Conservation (phyloP, 176 grass and related monocot genomes). For the Pontederia paniculata region DNA sequence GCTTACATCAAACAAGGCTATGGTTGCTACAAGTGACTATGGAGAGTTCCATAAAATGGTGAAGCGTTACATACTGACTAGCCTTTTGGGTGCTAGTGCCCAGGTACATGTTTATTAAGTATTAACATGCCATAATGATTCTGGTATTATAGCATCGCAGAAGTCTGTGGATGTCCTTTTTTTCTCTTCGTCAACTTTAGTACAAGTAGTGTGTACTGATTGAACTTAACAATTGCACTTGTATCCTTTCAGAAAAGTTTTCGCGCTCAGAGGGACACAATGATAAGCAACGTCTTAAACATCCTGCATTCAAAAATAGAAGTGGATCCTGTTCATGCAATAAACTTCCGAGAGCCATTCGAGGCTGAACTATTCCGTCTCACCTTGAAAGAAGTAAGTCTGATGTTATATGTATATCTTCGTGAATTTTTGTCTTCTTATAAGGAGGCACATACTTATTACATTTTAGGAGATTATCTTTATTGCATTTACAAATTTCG, state of each 20-base stretch:
- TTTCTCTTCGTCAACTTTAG: too few species aligned
- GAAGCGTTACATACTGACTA: constrained; percentile 65
- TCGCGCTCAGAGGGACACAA: constrained; percentile 36
- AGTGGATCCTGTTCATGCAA: constrained; percentile 30
- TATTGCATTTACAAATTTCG: too few species aligned
- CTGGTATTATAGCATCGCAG: background rate
- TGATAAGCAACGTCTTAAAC: constrained; percentile 45
- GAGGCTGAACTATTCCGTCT: constrained; percentile 50
- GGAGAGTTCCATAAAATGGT: constrained; percentile 70
- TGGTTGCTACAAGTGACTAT: constrained; percentile 78
- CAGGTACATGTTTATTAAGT: constrained; percentile 58
- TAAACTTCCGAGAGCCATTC: constrained; percentile 65
- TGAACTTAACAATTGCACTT: too few species aligned
- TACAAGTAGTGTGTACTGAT: too few species aligned
- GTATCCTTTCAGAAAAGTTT: constrained; percentile 45
- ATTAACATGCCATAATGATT: constrained; percentile 2
- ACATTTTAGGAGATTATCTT: too few species aligned
- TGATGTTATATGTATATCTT: background rate
- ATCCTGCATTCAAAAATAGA: constrained; percentile 24
- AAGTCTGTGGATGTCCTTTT: too few species aligned
- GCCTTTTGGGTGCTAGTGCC: constrained; percentile 46
- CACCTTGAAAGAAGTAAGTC: constrained; percentile 55
- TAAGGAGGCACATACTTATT: background rate
- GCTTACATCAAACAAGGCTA: constrained; percentile 58
- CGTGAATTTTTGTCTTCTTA: background rate